These are phyloP conservation scores for Spergularia azorica DNA, from an alignment of 179 eudicot species.

Conservation along the genomic window DNA sequence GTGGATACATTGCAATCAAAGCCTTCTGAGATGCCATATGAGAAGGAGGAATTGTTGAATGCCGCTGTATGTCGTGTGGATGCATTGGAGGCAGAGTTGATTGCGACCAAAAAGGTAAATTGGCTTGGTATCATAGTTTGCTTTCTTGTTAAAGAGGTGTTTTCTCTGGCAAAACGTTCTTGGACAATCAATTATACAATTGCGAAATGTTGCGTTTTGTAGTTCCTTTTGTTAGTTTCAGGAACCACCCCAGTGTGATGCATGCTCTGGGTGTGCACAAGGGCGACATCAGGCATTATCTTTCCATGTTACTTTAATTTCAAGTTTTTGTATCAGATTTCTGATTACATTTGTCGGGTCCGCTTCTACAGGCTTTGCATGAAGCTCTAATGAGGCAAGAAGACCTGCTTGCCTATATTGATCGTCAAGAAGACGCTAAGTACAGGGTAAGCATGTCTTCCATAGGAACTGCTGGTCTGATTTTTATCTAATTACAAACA, in stretches of 20 bases:
- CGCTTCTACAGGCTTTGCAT: constrained; percentile 56
- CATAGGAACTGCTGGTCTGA: background rate
- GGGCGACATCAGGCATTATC: background rate
- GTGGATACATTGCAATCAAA: constrained; percentile 73
- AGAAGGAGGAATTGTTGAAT: constrained; percentile 93
- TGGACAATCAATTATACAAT: background rate
- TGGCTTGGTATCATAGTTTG: background rate
- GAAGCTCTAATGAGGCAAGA: constrained; percentile 97
- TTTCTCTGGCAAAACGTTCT: background rate
- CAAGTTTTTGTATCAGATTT: background rate
- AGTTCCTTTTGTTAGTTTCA: background rate
- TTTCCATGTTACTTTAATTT: background rate
- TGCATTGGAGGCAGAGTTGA: constrained; percentile 96
- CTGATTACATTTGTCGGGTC: background rate
- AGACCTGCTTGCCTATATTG: constrained; percentile 91
- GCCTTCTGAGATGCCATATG: constrained; percentile 93
- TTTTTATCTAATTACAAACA: background rate
- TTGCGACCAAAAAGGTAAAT: constrained; percentile 94
- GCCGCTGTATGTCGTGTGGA: constrained; percentile 98
- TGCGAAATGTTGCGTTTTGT: background rate
- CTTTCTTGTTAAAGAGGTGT: background rate
- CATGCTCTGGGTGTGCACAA: background rate
- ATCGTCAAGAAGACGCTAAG: constrained; percentile 75
- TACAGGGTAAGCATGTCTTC: constrained; percentile 46
- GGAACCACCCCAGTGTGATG: background rate